Percentiles rank a stretch among this genome's conserved stretches.
Evolutionary conservation across 2,329 filamentous ascomycete genomes (phyloP).

Genomic region (Penicillium verrucosum): DNA sequence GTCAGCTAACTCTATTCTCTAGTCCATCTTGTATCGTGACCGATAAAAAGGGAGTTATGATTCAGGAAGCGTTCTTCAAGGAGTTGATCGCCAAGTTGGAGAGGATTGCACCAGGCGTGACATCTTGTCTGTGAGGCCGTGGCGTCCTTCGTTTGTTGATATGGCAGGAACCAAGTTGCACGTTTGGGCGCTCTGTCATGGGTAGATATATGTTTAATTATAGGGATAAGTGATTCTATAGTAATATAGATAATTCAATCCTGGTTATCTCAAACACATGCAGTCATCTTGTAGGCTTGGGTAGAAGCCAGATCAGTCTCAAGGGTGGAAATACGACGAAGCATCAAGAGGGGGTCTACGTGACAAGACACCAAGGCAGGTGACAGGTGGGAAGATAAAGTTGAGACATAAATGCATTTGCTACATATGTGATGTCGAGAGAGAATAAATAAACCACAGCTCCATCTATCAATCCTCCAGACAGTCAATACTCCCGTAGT

Average conservation of each 20-base stretch:
- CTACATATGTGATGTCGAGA: neutral
- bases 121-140: neutral
- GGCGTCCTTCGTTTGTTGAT: neutral
- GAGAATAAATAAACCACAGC: conserved; percentile 10
- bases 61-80: conserved; percentile 15
- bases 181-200: neutral
- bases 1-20: neutral
- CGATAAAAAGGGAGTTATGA: conserved; percentile 2
- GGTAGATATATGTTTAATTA: neutral
- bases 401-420: neutral
- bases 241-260: neutral
- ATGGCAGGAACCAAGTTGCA: neutral
- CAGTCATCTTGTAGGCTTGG: neutral
- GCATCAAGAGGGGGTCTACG: neutral
- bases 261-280: neutral
- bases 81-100: conserved; percentile 17
- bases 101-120: conserved; percentile 11
- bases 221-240: neutral
- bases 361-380: neutral
- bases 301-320: neutral
- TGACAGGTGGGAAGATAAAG: neutral
- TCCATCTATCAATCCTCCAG: neutral
- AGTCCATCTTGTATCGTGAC: conserved; percentile 13
- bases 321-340: neutral
- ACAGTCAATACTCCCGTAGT: conserved; percentile 4